Conservation (phyloP, 768 basidiomycete species). For the Pisolithus orientalis region DNA sequence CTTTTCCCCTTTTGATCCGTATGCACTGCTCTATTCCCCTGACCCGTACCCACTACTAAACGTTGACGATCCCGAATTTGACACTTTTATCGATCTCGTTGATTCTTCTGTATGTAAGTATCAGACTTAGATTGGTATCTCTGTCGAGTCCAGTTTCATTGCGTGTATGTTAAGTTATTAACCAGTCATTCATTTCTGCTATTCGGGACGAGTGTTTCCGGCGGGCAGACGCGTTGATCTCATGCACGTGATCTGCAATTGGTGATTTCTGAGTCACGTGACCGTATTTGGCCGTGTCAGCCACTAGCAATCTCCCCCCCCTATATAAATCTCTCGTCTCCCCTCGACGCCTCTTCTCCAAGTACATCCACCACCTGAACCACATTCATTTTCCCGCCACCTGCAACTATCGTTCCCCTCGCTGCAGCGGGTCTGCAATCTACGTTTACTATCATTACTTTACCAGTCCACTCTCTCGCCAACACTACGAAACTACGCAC, state of each 20-base stretch:
- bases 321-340: background rate
- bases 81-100: background rate
- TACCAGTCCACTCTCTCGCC: background rate
- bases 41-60: too few relatives aligned
- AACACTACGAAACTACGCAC: background rate
- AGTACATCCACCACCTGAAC: background rate
- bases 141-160: too few relatives aligned
- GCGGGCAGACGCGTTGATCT: background rate
- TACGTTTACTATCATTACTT: background rate
- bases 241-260: background rate
- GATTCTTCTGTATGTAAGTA: background rate
- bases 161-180: too few relatives aligned
- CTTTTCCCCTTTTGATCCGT: too few relatives aligned
- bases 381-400: conserved; percentile 1
- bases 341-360: background rate
- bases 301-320: too few relatives aligned
- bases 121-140: background rate
- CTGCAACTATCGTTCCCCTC: conserved; percentile 3
- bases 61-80: background rate
- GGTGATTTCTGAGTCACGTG: background rate
- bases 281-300: background rate
- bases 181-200: too few relatives aligned
- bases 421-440: conserved; percentile 24
- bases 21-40: too few relatives aligned
- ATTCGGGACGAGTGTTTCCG: background rate